Evolutionary conservation across 164 flowering plant genomes (phyloP).

Genomic region (Magnolia officinalis): DNA sequence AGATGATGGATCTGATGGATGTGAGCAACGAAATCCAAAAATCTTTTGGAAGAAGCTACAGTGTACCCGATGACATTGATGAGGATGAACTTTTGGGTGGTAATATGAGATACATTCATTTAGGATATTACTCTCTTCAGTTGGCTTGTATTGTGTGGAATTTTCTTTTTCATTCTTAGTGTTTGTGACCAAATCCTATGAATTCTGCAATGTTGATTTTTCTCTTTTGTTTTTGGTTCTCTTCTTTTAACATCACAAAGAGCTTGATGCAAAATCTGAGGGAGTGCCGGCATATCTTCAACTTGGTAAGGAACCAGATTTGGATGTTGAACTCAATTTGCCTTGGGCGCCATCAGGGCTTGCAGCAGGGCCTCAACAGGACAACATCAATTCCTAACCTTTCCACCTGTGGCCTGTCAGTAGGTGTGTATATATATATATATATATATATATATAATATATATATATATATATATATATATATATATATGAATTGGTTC

Average conservation of each 20-base stretch:
- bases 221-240: not conserved
- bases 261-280: conserved; percentile 29
- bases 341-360: conserved; percentile 82
- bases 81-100: conserved; percentile 98
- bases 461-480: too few species aligned
- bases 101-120: conserved; percentile 13
- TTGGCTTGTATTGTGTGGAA: not conserved
- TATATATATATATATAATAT: too few species aligned
- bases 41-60: conserved; percentile 90
- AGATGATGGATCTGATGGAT: conserved; percentile 99
- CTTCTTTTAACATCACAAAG: conserved; percentile 30
- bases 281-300: conserved; percentile 88
- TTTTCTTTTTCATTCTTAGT: too few species aligned
- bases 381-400: too few species aligned
- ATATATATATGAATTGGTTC: too few species aligned
- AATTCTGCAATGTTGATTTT: not conserved
- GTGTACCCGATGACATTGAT: conserved; percentile 94
- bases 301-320: conserved; percentile 71
- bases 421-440: too few species aligned
- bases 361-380: too few species aligned
- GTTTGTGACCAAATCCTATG: not conserved
- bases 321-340: conserved; percentile 73
- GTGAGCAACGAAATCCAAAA: conserved; percentile 92
- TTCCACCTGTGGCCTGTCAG: too few species aligned
- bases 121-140: not conserved